Conservation (phyloP, 345 rosid genomes). For the Trapa bicornis region DNA sequence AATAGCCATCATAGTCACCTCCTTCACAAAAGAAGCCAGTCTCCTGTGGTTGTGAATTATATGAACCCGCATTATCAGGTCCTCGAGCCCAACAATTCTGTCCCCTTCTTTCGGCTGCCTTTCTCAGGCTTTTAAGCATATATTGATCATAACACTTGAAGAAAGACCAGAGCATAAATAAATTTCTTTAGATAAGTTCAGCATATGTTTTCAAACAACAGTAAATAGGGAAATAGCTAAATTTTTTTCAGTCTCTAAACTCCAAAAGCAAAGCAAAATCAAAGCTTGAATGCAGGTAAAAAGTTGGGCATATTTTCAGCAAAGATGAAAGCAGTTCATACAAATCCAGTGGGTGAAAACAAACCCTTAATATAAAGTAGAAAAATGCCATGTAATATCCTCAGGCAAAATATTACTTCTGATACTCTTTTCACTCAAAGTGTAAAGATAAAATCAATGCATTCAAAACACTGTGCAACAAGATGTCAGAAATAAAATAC, state of each 20-base stretch:
- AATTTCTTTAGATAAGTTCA: neutral
- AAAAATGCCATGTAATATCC: neutral
- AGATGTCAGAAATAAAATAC: constrained; percentile 22
- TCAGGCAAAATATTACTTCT: neutral
- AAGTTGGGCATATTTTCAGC: neutral
- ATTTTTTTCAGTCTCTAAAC: neutral
- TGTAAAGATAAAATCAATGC: neutral
- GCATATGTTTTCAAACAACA: neutral
- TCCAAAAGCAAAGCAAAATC: neutral
- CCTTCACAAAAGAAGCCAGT: constrained; percentile 95
- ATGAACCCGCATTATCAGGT: constrained; percentile 81
- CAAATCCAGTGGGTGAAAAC: neutral
- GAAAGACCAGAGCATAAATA: neutral
- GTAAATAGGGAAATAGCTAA: neutral
- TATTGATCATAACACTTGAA: constrained; percentile 85
- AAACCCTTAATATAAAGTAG: neutral
- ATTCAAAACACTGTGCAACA: neutral
- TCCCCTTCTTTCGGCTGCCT: constrained; percentile 77
- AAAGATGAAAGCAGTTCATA: neutral
- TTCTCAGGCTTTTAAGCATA: constrained; percentile 59
- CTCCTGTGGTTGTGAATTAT: constrained; percentile 76
- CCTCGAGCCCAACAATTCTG: constrained; percentile 75
- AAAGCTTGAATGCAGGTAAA: neutral
- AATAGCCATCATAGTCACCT: constrained; percentile 83
- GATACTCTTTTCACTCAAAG: neutral